Percentiles rank a stretch among this genome's conserved stretches.
Conservation (phyloP, 2,329 filamentous ascomycete genomes). For the Ceratocystiopsis sp. region DNA sequence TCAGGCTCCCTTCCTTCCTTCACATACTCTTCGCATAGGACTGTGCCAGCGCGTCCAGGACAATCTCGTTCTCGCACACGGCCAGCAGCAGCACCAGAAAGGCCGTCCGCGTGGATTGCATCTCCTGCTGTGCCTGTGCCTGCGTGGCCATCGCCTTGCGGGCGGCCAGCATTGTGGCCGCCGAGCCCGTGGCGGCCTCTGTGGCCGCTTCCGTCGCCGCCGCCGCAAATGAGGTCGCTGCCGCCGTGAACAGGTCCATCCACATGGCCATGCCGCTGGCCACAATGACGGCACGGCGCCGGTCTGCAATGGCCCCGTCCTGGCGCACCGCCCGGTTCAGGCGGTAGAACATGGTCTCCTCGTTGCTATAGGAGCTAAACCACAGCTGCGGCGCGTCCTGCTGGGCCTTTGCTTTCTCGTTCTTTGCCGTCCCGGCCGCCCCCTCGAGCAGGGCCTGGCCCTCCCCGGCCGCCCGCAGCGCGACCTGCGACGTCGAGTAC, state of each 20-base stretch:
- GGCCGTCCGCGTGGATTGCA: conserved; percentile 42
- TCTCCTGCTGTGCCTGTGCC: conserved; percentile 32
- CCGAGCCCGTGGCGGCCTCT: no score
- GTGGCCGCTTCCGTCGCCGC: conserved; percentile 16
- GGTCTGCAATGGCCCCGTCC: conserved; percentile 28
- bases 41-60: conserved; percentile 36
- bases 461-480: conserved; percentile 10
- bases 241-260: conserved; percentile 39
- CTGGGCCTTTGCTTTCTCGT: no score
- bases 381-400: conserved; percentile 19
- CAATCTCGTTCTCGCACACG: conserved; percentile 40
- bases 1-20: no score
- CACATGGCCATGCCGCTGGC: conserved; percentile 35
- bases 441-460: no score
- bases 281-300: conserved; percentile 31
- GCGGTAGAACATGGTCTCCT: conserved; percentile 86
- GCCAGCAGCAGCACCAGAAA: conserved; percentile 46
- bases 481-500: conserved; percentile 35
- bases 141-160: conserved; percentile 11
- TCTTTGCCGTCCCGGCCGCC: no score
- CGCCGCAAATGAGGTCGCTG: conserved; percentile 27
- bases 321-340: conserved; percentile 72
- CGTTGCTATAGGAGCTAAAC: conserved; percentile 43
- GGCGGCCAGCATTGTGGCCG: conserved; percentile 20
- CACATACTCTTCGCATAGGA: conserved; percentile 32